A percentile compares a stretch with the other conserved stretches of the same genome.
Conservation (phyloP, 2,329 filamentous ascomycete genomes). For the Arthroderma uncinatum region DNA sequence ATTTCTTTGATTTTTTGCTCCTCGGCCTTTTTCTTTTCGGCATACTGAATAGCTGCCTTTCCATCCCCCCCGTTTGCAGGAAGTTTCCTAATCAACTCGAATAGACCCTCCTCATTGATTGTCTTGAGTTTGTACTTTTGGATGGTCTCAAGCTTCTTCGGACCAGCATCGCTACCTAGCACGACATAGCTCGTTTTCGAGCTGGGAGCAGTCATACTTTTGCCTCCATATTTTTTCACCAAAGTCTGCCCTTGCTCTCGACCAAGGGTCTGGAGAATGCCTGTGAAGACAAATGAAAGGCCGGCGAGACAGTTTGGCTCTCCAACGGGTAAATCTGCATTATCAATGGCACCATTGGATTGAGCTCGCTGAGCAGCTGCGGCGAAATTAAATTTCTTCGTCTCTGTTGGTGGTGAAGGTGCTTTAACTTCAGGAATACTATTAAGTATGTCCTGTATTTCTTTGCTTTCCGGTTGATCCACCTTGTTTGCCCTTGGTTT, state of each 20-base stretch:
- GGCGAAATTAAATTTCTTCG: constrained; percentile 69
- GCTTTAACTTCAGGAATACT: constrained; percentile 72
- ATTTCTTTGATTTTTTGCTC: constrained; percentile 70
- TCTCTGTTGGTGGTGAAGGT: constrained; percentile 66
- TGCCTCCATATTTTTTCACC: constrained; percentile 89
- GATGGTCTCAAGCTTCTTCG: constrained; percentile 85
- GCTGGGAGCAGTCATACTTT: constrained; percentile 73
- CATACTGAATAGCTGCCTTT: constrained; percentile 74
- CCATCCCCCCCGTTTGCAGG: constrained; percentile 80
- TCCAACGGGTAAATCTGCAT: constrained; percentile 66
- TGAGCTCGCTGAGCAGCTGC: constrained; percentile 44
- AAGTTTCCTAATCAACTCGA: constrained; percentile 67
- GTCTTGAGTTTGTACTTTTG: constrained; percentile 69
- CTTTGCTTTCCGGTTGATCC: constrained; percentile 54
- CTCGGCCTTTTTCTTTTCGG: constrained; percentile 74
- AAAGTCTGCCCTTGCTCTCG: constrained; percentile 75
- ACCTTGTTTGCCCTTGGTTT: constrained; percentile 55
- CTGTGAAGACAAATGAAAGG: constrained; percentile 89
- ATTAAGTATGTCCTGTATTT: constrained; percentile 74
- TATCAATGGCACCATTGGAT: constrained; percentile 54
- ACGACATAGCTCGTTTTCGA: constrained; percentile 92
- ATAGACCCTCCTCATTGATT: constrained; percentile 86
- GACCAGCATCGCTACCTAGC: constrained; percentile 79
- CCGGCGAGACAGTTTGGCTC: constrained; percentile 83
- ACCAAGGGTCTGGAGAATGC: constrained; percentile 65